Conservation (phyloP, 352 stramenopile genomes). For the Aphanomyces cochlioides region DNA sequence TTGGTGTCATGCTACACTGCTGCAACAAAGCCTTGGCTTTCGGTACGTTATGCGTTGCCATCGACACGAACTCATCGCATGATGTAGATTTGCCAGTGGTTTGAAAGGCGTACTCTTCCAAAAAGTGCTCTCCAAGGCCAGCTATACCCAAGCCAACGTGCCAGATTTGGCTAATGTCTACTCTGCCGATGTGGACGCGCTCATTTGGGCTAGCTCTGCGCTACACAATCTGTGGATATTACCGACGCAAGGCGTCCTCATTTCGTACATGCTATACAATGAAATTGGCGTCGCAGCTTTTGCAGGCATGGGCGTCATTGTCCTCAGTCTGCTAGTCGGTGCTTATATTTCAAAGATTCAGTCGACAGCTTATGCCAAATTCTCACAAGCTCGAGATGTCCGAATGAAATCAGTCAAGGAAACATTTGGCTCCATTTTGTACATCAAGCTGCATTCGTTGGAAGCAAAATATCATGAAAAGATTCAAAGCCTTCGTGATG, state of each 20-base stretch:
- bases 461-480: constrained; percentile 79
- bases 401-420: constrained; percentile 51
- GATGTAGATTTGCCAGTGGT: constrained; percentile 14
- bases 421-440: constrained; percentile 59
- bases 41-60: constrained; percentile 1
- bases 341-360: constrained; percentile 29
- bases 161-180: constrained; percentile 24
- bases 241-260: constrained; percentile 48
- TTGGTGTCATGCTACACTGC: background rate
- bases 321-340: constrained; percentile 84
- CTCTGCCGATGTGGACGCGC: constrained; percentile 10
- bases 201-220: constrained; percentile 16
- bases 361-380: constrained; percentile 20
- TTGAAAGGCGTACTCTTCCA: constrained; percentile 23
- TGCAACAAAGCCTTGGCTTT: constrained; percentile 9
- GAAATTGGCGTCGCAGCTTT: constrained; percentile 54
- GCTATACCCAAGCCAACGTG: background rate
- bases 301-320: constrained; percentile 40
- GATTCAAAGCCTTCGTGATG: constrained; percentile 50
- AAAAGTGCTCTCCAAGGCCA: constrained; percentile 1
- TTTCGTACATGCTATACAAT: constrained; percentile 49
- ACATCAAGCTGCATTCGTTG: constrained; percentile 91
- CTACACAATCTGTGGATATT: constrained; percentile 52
- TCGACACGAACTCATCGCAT: background rate
- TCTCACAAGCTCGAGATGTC: constrained; percentile 37